Conservation (phyloP, 1,284 basidiomycete species). For the Rhizoctonia solani region DNA sequence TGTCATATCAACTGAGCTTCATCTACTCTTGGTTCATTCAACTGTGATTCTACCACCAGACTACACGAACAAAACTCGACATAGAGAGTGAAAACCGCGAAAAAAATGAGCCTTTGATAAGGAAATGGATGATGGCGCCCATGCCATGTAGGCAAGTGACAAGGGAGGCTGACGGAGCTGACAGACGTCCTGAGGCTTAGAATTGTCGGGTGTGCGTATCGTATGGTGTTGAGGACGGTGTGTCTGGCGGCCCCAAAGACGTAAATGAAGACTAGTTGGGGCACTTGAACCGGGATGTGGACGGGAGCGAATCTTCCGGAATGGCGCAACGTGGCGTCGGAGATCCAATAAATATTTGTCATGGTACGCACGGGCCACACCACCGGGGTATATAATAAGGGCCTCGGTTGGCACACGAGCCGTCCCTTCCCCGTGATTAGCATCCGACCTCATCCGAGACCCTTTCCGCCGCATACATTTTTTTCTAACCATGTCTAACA, state of each 20-base stretch:
- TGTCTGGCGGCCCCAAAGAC: no score
- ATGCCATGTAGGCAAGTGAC: no score
- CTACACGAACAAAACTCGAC: neutral
- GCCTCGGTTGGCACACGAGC: slow-evolving; percentile 13
- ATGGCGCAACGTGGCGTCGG: slow-evolving; percentile 19
- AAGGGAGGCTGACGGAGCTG: no score
- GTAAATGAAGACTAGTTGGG: neutral
- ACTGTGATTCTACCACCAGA: neutral
- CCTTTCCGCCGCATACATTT: slow-evolving; percentile 15
- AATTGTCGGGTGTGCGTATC: no score
- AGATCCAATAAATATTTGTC: slow-evolving; percentile 22
- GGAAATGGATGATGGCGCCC: no score
- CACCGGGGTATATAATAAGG: slow-evolving; percentile 30
- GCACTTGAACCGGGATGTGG: slow-evolving; percentile 7
- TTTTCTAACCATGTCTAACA: slow-evolving; percentile 28
- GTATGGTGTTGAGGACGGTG: no score
- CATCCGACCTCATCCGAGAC: slow-evolving; percentile 24
- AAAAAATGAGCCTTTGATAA: no score
- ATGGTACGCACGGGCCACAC: slow-evolving; percentile 21
- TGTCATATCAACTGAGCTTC: neutral
- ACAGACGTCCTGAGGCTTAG: no score
- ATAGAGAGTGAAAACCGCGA: no score
- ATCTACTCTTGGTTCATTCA: no score
- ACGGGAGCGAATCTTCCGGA: slow-evolving; percentile 30
- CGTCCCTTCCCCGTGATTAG: slow-evolving; percentile 22